Conservation (phyloP, 306 rosid species). For the Dalbergia oliveri region DNA sequence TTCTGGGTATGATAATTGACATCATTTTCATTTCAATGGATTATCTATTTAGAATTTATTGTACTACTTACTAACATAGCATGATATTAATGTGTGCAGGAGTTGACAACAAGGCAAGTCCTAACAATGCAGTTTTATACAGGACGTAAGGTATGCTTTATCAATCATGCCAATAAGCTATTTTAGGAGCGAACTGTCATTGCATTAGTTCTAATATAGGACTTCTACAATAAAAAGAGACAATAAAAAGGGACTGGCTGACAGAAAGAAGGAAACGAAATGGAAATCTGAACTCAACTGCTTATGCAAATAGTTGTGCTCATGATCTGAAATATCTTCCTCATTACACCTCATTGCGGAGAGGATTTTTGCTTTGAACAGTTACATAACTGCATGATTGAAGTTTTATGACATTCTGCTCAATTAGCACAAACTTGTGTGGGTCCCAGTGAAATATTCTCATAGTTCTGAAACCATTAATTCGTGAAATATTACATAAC, state of each 20-base stretch:
- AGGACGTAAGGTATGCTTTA: constrained; percentile 73
- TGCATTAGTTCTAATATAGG: constrained; percentile 9
- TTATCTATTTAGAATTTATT: constrained; percentile 14
- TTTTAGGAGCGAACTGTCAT: background rate
- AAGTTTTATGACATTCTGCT: constrained; percentile 4
- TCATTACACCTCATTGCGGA: background rate
- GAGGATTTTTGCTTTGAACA: background rate
- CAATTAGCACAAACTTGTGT: constrained; percentile 2
- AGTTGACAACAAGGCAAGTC: constrained; percentile 76
- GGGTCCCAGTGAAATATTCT: constrained; percentile 3
- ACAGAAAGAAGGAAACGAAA: background rate
- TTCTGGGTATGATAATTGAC: constrained; percentile 76
- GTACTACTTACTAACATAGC: constrained; percentile 34
- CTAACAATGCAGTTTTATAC: constrained; percentile 80
- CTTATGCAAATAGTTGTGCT: background rate
- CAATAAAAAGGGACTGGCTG: background rate
- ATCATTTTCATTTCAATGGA: constrained; percentile 22
- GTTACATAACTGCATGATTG: constrained; percentile 1
- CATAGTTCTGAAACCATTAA: background rate
- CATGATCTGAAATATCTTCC: background rate
- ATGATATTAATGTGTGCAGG: constrained; percentile 61
- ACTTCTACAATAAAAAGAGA: constrained; percentile 13
- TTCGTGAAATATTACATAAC: constrained; percentile 10
- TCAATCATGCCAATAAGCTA: constrained; percentile 31
- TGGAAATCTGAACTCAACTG: constrained; percentile 2